Percentiles rank a stretch among this genome's conserved stretches.
Conservation (phyloP, 495 filamentous ascomycete species). For the Aspergillus coremiiformis region DNA sequence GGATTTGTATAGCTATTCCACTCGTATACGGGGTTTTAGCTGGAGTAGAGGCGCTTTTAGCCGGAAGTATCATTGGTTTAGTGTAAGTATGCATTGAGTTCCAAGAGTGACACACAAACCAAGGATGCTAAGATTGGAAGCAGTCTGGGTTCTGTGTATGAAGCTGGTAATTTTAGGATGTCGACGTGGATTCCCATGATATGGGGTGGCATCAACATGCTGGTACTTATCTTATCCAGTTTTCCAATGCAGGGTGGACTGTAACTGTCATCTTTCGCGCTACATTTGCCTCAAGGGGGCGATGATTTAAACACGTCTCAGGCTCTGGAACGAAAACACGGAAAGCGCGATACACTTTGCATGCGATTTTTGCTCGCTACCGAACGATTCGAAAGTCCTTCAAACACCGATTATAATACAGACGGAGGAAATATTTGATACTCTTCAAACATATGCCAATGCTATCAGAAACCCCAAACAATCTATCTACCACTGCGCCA, state of each 20-base stretch:
- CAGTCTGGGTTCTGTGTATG: conserved; percentile 83
- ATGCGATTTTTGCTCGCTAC: background rate
- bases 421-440: background rate
- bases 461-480: conserved; percentile 7
- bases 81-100: conserved; percentile 56
- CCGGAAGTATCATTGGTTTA: conserved; percentile 81
- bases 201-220: conserved; percentile 84
- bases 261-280: conserved; percentile 24
- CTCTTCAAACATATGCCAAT: background rate
- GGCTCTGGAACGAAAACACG: background rate
- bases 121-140: conserved; percentile 5
- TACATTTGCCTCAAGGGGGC: background rate
- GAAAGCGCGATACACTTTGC: background rate
- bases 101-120: background rate
- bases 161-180: conserved; percentile 84
- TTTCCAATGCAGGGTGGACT: conserved; percentile 95
- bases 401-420: background rate
- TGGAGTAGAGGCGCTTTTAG: conserved; percentile 72
- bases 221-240: conserved; percentile 85
- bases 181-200: conserved; percentile 95
- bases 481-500: conserved; percentile 22
- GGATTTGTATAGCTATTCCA: conserved; percentile 68
- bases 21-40: conserved; percentile 66
- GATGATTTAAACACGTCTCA: background rate
- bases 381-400: background rate